Evolutionary conservation across 2,329 filamentous ascomycete species (phyloP), one percentile per base, ranked within the genome.

Genomic region (Arthroderma uncinatum): DNA sequence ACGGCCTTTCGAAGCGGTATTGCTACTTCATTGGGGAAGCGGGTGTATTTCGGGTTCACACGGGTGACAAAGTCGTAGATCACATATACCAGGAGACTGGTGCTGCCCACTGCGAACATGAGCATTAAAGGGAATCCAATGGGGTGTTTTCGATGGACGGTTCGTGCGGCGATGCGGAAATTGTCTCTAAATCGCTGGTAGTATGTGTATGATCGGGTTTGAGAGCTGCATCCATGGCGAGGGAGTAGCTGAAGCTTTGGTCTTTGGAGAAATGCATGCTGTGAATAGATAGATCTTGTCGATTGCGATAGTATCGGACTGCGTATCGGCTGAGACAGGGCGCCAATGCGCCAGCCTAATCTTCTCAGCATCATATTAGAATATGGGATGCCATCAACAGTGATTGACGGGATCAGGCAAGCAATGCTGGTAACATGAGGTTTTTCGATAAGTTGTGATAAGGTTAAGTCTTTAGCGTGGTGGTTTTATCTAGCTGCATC

Each of bases 1-100:
- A 97, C 75, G 0, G 90, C 93, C 63, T 84, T 82, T 33, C 93
- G 87, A 50, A 98, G 78, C 60, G 87, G 83, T 65, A 73, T 69
- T 16, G 74, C 70, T 23, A 78, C 74, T 28, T 70, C 69, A 21
- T 70, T 66, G 2, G 76, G 75, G 59, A 74, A 77, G 12, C 72
- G 71, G 33, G 70, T 65, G 58, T 72, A 73, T 53, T 73, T 68
- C 7, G 71, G 72, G 23, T 69, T 68, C 36, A 74, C 68, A 44
- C 71, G 68, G 9, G 65, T 74, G 59, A 73, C 65, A 63, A 76
- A 73, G 54, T 75, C 63, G 57, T 76, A 77, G 39, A 71, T 67
- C 19, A 74, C 62, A 58, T 76, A 74, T 12, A 68, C 63, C 16
- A 76, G 70, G 4, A 70, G 25, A 1, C 65, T 63, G 7, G 67